A percentile compares a stretch with the other conserved stretches of the same genome.
Conservation (phyloP, 2,329 filamentous ascomycete species). For the Macrophomina tecta region DNA sequence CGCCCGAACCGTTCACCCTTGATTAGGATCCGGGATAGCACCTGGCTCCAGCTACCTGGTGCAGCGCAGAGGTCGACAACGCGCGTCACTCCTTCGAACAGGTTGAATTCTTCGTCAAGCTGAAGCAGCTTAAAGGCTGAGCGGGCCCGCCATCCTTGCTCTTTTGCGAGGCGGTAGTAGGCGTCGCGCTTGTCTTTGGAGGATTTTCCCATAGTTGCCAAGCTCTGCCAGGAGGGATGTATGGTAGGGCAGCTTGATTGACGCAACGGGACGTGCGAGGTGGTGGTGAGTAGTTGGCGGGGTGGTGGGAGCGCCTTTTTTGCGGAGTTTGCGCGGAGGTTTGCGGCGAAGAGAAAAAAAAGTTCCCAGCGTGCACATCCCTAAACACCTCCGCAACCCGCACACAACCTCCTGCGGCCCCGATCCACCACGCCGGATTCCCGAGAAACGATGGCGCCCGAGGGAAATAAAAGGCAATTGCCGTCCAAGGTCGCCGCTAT, state of each 20-base stretch:
- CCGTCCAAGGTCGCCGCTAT: constrained; percentile 47
- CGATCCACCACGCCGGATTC: neutral
- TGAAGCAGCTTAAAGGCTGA: constrained; percentile 98
- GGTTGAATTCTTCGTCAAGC: constrained; percentile 93
- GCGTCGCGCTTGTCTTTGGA: constrained; percentile 99
- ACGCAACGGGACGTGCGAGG: neutral
- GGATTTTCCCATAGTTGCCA: constrained; percentile 81
- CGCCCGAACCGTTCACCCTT: constrained; percentile 91
- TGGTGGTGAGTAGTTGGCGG: constrained; percentile 13
- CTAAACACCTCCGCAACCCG: neutral
- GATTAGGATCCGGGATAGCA: constrained; percentile 90
- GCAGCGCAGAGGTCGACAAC: constrained; percentile 97
- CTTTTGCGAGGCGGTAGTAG: constrained; percentile 96
- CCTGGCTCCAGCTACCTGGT: constrained; percentile 96
- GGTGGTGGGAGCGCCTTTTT: constrained; percentile 5
- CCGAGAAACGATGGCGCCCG: constrained; percentile 32
- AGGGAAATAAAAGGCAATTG: constrained; percentile 44
- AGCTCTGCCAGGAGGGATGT: neutral
- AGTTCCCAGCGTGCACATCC: neutral
- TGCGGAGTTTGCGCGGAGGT: constrained; percentile 28
- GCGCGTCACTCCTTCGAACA: constrained; percentile 87
- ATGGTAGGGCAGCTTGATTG: too few species aligned
- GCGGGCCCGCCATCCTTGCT: constrained; percentile 96
- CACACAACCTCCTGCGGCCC: neutral
- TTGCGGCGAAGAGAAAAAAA: constrained; percentile 26